These are phyloP conservation scores for Hypoxylon rubiginosum DNA, from an alignment of 2,329 filamentous ascomycete genomes.

Conservation along the genomic window DNA sequence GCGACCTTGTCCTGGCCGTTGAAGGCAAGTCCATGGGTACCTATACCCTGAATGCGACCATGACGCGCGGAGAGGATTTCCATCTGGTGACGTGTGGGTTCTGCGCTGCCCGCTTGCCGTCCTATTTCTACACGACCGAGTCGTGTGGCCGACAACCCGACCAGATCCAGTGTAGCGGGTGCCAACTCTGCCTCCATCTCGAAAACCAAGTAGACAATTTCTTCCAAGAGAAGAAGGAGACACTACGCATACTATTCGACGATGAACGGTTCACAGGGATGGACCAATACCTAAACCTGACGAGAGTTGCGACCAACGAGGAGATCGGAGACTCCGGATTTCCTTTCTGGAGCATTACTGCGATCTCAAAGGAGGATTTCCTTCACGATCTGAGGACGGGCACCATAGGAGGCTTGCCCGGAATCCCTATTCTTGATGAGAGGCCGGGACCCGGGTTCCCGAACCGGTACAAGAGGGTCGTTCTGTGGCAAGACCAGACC, in stretches of 20 bases:
- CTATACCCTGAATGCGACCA: neutral
- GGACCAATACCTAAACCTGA: neutral
- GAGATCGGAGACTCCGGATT: conserved; percentile 14
- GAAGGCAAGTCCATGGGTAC: conserved; percentile 29
- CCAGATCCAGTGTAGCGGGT: conserved; percentile 41
- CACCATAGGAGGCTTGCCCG: too few relatives aligned
- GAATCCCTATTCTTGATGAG: conserved; percentile 8
- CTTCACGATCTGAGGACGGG: too few relatives aligned
- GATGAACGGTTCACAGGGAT: neutral
- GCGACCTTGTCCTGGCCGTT: conserved; percentile 41
- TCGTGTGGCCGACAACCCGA: neutral
- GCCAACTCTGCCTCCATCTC: conserved; percentile 30
- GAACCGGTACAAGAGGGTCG: conserved; percentile 5
- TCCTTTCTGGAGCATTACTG: conserved; percentile 16
- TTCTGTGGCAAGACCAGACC: conserved; percentile 12
- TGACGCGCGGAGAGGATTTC: neutral
- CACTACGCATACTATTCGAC: neutral
- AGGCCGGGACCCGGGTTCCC: conserved; percentile 5
- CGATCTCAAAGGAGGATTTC: neutral
- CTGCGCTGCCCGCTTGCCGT: conserved; percentile 31
- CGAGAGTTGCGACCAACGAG: neutral
- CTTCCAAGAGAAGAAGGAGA: conserved; percentile 15
- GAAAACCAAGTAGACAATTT: conserved; percentile 19
- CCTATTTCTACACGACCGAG: conserved; percentile 34
- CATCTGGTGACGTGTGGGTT: conserved; percentile 23